A percentile compares a stretch with the other conserved stretches of the same genome.
Evolutionary conservation across 805 yeast species (phyloP).

Genomic region (Ogataea thermomethanolica): DNA sequence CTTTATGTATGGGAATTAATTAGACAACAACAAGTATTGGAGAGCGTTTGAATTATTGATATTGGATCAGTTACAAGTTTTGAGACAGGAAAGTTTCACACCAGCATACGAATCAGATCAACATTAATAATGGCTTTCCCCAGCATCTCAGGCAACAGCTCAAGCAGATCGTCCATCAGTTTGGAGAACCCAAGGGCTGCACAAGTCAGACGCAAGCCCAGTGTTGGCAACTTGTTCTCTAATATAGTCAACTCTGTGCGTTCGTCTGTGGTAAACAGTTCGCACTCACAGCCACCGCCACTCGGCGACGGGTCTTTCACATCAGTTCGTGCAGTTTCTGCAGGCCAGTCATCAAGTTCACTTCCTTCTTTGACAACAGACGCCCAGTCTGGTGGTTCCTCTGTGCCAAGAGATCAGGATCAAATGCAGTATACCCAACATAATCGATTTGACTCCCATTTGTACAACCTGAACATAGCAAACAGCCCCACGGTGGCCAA

Average conservation of each 20-base stretch:
- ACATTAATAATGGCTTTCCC: constrained; percentile 17
- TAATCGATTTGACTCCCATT: constrained; percentile 27
- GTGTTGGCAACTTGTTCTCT: constrained; percentile 28
- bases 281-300: not conserved
- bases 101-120: not conserved
- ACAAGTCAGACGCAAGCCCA: constrained; percentile 26
- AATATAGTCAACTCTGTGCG: constrained; percentile 29
- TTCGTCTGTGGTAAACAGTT: constrained; percentile 13
- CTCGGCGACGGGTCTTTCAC: constrained; percentile 3
- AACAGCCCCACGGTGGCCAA: constrained; percentile 32
- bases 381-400: not conserved
- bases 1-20: constrained; percentile 10
- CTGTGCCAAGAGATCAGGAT: constrained; percentile 5
- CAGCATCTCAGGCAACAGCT: constrained; percentile 19
- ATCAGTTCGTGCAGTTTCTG: constrained; percentile 9
- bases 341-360: constrained; percentile 17
- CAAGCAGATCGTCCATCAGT: constrained; percentile 22
- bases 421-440: constrained; percentile 12
- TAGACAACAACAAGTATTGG: constrained; percentile 5
- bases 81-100: not conserved
- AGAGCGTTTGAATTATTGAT: not conserved
- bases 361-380: constrained; percentile 9
- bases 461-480: constrained; percentile 27
- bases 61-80: not conserved
- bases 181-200: constrained; percentile 14